Evolutionary conservation across 768 basidiomycete genomes (phyloP).

Genomic region (Suillus variegatus): DNA sequence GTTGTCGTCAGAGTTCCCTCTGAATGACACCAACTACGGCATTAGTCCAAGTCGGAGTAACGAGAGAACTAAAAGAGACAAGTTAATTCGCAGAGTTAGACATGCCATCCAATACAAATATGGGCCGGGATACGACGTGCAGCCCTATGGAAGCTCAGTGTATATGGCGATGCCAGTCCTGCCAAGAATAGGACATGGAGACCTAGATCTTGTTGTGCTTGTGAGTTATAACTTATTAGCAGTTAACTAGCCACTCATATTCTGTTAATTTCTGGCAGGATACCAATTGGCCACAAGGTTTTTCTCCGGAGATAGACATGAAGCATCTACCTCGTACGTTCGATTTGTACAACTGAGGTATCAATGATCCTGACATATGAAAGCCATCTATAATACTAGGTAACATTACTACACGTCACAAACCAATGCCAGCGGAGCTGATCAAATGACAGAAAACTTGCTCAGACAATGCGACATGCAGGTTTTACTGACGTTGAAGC

Average conservation of each 20-base stretch:
- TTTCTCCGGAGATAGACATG: slow-evolving; percentile 25
- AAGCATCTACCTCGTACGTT: slow-evolving; percentile 33
- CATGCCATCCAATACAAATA: slow-evolving; percentile 28
- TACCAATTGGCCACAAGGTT: slow-evolving; percentile 27
- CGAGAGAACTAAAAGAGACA: neutral
- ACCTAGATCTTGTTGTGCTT: slow-evolving; percentile 54
- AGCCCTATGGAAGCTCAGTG: slow-evolving; percentile 50
- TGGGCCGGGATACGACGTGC: slow-evolving; percentile 36
- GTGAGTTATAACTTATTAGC: slow-evolving; percentile 44
- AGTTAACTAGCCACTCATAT: neutral
- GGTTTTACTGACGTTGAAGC: slow-evolving; percentile 35
- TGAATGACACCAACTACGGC: neutral
- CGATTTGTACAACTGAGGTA: neutral
- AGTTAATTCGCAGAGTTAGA: neutral
- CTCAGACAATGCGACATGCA: slow-evolving; percentile 24
- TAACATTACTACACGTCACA: slow-evolving; percentile 10
- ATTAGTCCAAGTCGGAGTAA: neutral
- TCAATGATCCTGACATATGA: neutral
- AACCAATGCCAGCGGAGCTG: neutral
- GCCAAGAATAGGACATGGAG: slow-evolving; percentile 25
- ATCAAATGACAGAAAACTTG: slow-evolving; percentile 31
- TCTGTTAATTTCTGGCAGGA: slow-evolving; percentile 31
- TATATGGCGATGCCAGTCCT: slow-evolving; percentile 35
- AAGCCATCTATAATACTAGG: slow-evolving; percentile 35
- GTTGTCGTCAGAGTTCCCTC: neutral